Evolutionary conservation across 192 early-diverging fungal genomes (phyloP), one percentile per base, ranked within the genome.

Genomic region (Rhizoclosmatium globosum): DNA sequence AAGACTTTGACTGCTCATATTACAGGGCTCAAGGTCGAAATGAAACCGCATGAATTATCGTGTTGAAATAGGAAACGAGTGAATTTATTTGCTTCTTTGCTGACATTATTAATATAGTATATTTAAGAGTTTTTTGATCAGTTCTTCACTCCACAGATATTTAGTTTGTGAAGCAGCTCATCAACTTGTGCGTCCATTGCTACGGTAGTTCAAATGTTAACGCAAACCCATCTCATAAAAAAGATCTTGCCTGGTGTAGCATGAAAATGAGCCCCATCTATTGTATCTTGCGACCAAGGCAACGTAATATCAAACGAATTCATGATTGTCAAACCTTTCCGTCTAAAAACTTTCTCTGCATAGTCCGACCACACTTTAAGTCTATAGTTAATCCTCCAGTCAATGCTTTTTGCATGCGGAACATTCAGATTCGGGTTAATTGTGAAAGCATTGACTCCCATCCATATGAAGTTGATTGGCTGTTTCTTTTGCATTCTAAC

Each of bases 151-250:
- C 31, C 64, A 70, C 64, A 65, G 9, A 68, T 15, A 70, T 76
- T 68, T 17, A 76, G 48, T 19, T 47, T 68, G 47, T 68, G 67
- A 64, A 65, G 70, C n/a, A 79, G 23, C 42, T 79, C 77, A 60
- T 73, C 71, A 45, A 72, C 77, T 15, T 58, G 13, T 13, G 68
- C 77, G 9, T 57, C 69, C 58, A 47, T 70, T 3, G 74, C 71
- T 79, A 59, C 38, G 31, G 9, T 21, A 0, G 17, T 31, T 66
- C 21, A 66, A 19, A 19, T 1, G 39, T 41, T 39, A 66, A 41
- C 13, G 21, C n/a, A 57, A 57, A 57, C 13, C 13, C 56, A 31
- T 31, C 17, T 19, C 11, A 66, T 13, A 19, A 17, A 23, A 31
- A n/a, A n/a, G n/a, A 23, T 19, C 38, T 66, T 15, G 1, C 64